phyloP scores from a whole-genome alignment of 371 early-diverging fungal species.

The Haplosporangium sp. region DNA sequence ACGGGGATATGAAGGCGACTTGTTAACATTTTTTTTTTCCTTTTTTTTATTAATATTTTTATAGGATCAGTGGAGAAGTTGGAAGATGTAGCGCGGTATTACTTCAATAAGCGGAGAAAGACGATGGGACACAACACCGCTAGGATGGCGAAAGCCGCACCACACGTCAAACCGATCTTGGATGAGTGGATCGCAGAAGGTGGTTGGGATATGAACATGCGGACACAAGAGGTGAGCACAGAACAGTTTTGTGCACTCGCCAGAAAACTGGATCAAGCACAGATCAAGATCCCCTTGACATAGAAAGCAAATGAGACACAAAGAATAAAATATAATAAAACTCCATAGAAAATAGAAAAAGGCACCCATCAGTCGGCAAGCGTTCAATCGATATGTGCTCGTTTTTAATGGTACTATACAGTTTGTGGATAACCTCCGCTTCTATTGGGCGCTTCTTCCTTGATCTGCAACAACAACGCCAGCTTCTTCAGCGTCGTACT shows the following conservation, averaged over 20 bases:
- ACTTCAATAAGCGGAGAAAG: slow-evolving; percentile 80
- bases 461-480: no score
- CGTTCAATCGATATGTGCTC: no score
- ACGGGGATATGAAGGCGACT: background rate
- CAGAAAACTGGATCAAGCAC: slow-evolving; percentile 24
- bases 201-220: slow-evolving; percentile 30
- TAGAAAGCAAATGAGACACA: background rate
- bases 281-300: slow-evolving; percentile 48
- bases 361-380: no score
- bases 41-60: background rate
- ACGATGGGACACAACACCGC: slow-evolving; percentile 74
- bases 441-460: no score
- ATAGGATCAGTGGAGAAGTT: slow-evolving; percentile 60
- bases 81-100: slow-evolving; percentile 74
- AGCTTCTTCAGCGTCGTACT: background rate
- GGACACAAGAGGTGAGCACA: slow-evolving; percentile 38
- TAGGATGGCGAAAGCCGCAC: slow-evolving; percentile 29
- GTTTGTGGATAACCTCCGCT: no score
- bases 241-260: slow-evolving; percentile 47
- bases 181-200: slow-evolving; percentile 39
- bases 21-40: background rate
- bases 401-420: no score
- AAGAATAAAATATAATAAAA: no score
- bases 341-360: no score
- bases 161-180: slow-evolving; percentile 26